A percentile compares a stretch with the other conserved stretches of the same genome.
Conservation (phyloP, 225 moss, liverwort and hornwort genomes). For the Anthoceros angustus region DNA sequence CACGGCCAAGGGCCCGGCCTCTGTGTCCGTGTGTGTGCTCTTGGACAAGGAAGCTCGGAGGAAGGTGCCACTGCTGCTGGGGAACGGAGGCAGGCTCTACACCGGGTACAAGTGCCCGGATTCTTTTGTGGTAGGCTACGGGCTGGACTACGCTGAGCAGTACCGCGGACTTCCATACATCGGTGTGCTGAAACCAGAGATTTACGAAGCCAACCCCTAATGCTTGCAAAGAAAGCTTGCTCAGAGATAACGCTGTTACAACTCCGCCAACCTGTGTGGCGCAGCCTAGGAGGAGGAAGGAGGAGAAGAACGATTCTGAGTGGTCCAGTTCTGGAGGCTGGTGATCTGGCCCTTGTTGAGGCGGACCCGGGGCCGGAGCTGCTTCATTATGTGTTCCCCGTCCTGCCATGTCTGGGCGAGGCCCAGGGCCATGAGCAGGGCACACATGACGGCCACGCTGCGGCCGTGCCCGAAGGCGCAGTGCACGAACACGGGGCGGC, state of each 20-base stretch:
- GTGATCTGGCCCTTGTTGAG: constrained; percentile 1
- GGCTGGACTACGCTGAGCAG: constrained; percentile 35
- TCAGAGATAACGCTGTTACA: background rate
- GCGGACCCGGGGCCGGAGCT: background rate
- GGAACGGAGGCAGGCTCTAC: constrained; percentile 39
- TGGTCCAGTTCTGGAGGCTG: background rate
- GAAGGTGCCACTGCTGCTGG: constrained; percentile 40
- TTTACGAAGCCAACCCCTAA: constrained; percentile 8
- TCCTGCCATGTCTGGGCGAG: background rate
- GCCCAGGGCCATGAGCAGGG: background rate
- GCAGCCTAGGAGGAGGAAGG: too few species aligned
- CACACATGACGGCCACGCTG: background rate
- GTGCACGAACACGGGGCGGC: background rate
- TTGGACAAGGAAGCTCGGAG: constrained; percentile 47
- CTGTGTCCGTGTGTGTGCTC: constrained; percentile 54
- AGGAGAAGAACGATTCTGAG: too few species aligned
- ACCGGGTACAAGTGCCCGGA: constrained; percentile 51
- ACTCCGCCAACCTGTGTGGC: too few species aligned
- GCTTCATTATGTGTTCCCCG: background rate
- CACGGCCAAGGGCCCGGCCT: constrained; percentile 36
- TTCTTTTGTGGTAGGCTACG: constrained; percentile 38
- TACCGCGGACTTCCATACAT: constrained; percentile 31
- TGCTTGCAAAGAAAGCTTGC: background rate
- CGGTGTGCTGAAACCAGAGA: constrained; percentile 26
- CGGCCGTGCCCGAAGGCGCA: background rate